Evolutionary conservation across 2,329 filamentous ascomycete genomes (phyloP).

Genomic region (Didymella pinodella): DNA sequence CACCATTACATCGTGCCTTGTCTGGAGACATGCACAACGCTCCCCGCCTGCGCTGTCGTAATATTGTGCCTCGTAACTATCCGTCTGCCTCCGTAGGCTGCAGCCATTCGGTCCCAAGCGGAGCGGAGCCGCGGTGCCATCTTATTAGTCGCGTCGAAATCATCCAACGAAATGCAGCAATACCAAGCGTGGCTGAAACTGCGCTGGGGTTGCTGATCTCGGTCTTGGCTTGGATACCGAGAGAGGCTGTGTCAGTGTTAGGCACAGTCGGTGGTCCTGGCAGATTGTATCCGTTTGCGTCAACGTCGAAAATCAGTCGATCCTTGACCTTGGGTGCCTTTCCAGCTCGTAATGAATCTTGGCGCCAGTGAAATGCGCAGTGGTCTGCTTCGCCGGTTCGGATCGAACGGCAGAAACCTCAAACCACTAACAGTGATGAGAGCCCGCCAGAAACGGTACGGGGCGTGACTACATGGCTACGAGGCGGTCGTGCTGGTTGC

Average conservation of each 20-base stretch:
- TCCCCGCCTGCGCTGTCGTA: constrained; percentile 5
- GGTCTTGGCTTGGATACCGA: constrained; percentile 28
- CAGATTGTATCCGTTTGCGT: constrained; percentile 13
- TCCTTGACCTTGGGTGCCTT: not conserved
- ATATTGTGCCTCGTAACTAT: constrained; percentile 12
- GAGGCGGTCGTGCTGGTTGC: not conserved
- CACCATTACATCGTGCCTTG: constrained; percentile 11
- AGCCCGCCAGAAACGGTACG: not conserved
- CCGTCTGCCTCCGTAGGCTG: constrained; percentile 1
- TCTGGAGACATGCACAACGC: constrained; percentile 14
- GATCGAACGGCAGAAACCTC: constrained; percentile 18
- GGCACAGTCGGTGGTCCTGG: constrained; percentile 12
- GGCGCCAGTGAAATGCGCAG: constrained; percentile 2
- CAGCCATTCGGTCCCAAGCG: constrained; percentile 3
- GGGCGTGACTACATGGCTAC: not conserved
- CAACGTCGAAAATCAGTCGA: not conserved
- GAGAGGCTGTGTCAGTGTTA: constrained; percentile 14
- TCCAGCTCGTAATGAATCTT: constrained; percentile 11
- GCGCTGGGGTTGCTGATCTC: constrained; percentile 31
- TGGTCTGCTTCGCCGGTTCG: constrained; percentile 8
- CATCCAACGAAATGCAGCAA: constrained; percentile 1
- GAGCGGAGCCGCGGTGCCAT: constrained; percentile 10
- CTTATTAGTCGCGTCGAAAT: constrained; percentile 3
- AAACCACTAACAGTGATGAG: constrained; percentile 9
- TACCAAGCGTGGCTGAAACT: constrained; percentile 43